phyloP scores from a whole-genome alignment of 208 protist genomes.

The Endotrypanum monterogeii region DNA sequence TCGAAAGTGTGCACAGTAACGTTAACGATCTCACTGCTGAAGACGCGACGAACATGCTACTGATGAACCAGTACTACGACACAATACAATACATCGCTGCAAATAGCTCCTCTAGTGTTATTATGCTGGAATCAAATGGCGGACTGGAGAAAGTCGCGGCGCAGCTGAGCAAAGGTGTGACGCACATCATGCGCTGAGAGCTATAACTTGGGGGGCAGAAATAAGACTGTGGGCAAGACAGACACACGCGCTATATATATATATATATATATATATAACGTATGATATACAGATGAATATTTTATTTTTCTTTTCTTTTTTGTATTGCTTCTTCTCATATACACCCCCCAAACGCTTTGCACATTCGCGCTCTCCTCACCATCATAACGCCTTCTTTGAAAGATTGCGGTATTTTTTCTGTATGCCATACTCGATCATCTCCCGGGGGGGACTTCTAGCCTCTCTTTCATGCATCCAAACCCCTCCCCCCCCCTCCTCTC shows the following conservation, averaged over 20 bases:
- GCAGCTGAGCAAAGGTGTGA: conserved; percentile 50
- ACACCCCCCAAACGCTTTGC: too few relatives aligned
- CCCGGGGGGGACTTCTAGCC: too few relatives aligned
- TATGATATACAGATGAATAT: too few relatives aligned
- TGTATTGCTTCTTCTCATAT: too few relatives aligned
- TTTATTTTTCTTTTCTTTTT: too few relatives aligned
- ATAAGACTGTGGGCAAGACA: not conserved
- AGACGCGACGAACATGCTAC: conserved; percentile 70
- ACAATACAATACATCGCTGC: conserved; percentile 58
- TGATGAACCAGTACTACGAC: conserved; percentile 89
- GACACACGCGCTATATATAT: not conserved
- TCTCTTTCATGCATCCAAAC: not conserved
- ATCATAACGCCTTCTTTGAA: too few relatives aligned
- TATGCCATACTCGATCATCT: too few relatives aligned
- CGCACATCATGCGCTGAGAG: conserved; percentile 39
- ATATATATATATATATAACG: too few relatives aligned
- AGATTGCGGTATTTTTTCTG: too few relatives aligned
- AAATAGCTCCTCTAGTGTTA: conserved; percentile 39
- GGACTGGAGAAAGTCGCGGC: conserved; percentile 57
- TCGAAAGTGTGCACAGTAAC: conserved; percentile 44
- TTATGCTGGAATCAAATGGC: conserved; percentile 61
- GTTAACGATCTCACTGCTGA: conserved; percentile 46
- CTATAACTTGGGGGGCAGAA: not conserved
- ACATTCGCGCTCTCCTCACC: too few relatives aligned
- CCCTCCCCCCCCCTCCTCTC: not conserved